A percentile compares a stretch with the other conserved stretches of the same genome.
phyloP scores from a whole-genome alignment of 345 rosid genomes.

The Syzygium aromaticum region DNA sequence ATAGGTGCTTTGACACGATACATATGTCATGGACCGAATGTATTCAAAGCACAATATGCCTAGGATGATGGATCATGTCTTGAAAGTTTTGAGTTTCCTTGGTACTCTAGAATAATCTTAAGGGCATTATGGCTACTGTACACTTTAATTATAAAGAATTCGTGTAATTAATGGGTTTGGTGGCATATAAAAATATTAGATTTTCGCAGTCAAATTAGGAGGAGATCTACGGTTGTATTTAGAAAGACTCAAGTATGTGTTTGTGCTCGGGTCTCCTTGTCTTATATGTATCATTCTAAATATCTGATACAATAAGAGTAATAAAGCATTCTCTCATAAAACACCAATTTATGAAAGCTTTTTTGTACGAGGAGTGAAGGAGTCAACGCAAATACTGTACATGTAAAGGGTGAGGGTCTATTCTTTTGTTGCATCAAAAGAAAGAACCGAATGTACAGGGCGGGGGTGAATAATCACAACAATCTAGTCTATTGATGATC shows the following conservation, averaged over 20 bases:
- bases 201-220: neutral
- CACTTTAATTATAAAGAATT: neutral
- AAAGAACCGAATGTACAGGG: too few species aligned
- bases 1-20: too few species aligned
- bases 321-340: neutral
- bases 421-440: too few species aligned
- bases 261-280: neutral
- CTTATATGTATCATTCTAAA: neutral
- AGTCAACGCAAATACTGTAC: too few species aligned
- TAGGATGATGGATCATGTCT: too few species aligned
- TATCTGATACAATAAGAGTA: neutral
- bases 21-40: too few species aligned
- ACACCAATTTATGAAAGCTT: too few species aligned
- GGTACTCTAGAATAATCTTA: neutral
- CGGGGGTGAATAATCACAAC: too few species aligned
- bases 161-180: neutral
- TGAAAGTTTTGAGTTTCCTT: too few species aligned
- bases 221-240: neutral
- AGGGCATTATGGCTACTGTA: neutral
- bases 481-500: neutral
- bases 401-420: too few species aligned
- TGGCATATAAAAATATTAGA: neutral
- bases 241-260: neutral
- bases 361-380: too few species aligned
- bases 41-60: too few species aligned